These are phyloP conservation scores for Geranomyces michiganensis DNA, from an alignment of 192 early-diverging fungal genomes.

Conservation along the genomic window DNA sequence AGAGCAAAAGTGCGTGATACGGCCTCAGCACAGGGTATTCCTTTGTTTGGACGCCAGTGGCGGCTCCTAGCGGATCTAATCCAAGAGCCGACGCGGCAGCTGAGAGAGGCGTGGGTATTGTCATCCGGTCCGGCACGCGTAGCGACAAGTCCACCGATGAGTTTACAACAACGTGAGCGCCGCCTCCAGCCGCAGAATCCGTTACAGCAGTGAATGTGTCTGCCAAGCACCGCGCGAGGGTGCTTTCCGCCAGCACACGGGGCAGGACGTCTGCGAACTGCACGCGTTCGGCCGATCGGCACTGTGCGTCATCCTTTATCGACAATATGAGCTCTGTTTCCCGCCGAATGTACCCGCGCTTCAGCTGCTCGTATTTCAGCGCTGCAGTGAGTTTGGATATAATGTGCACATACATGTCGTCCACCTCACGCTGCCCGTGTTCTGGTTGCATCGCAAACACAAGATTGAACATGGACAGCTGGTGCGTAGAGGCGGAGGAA, in stretches of 20 bases:
- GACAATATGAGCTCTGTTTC: constrained; percentile 75
- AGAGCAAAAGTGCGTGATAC: constrained; percentile 81
- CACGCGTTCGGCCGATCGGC: constrained; percentile 12
- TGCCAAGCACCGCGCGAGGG: constrained; percentile 64
- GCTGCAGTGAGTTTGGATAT: constrained; percentile 70
- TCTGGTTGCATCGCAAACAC: constrained; percentile 67
- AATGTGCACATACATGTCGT: constrained; percentile 72
- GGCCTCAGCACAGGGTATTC: constrained; percentile 77
- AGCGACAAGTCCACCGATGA: constrained; percentile 77
- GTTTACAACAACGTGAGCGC: constrained; percentile 71
- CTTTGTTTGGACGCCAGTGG: constrained; percentile 33
- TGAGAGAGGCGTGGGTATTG: constrained; percentile 13
- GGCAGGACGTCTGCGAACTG: constrained; percentile 41
- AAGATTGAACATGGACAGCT: constrained; percentile 77
- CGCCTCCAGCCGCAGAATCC: constrained; percentile 31
- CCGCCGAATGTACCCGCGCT: constrained; percentile 71
- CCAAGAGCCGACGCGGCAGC: constrained; percentile 16
- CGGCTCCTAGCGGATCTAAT: constrained; percentile 35
- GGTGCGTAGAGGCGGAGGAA: constrained; percentile 38
- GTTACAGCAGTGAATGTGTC: constrained; percentile 63
- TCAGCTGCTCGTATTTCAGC: constrained; percentile 77
- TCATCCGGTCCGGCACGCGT: constrained; percentile 49
- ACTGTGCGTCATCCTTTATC: constrained; percentile 62
- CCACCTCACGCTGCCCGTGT: constrained; percentile 50
- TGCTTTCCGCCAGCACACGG: constrained; percentile 56